phyloP scores from a whole-genome alignment of 1,139 yeast genomes.

The Taphrina flavorubra region DNA sequence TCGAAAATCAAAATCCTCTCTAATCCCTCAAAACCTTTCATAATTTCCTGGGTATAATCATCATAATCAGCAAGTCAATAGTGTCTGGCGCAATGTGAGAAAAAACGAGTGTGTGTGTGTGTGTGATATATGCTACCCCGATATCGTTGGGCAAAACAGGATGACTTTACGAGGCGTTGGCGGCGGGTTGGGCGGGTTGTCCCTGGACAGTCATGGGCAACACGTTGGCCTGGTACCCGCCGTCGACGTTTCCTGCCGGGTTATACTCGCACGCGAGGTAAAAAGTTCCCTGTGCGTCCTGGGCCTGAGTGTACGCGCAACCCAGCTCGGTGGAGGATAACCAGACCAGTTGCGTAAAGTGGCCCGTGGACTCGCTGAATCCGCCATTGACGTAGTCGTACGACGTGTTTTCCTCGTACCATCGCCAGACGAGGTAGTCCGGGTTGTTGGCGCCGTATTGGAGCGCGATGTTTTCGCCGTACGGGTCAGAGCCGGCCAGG shows the following conservation, averaged over 20 bases:
- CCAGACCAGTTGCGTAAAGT: slow-evolving; percentile 90
- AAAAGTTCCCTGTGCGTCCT: slow-evolving; percentile 51
- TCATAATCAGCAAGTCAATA: no score
- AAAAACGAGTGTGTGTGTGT: no score
- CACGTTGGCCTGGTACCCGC: slow-evolving; percentile 61
- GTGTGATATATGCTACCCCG: no score
- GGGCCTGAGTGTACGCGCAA: slow-evolving; percentile 63
- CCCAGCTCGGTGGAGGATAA: slow-evolving; percentile 70
- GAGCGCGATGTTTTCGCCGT: slow-evolving; percentile 76
- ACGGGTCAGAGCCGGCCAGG: slow-evolving; percentile 54
- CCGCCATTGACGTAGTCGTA: slow-evolving; percentile 59
- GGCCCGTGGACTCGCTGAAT: slow-evolving; percentile 60
- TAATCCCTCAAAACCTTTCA: no score
- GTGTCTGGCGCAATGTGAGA: no score
- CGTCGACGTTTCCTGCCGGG: slow-evolving; percentile 53
- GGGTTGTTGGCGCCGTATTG: slow-evolving; percentile 52
- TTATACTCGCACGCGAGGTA: slow-evolving; percentile 54
- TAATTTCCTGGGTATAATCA: no score
- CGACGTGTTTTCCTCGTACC: slow-evolving; percentile 77
- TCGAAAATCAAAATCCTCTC: no score
- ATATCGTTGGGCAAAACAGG: no score
- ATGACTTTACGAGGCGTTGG: no score
- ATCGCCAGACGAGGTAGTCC: slow-evolving; percentile 68
- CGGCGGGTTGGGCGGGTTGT: slow-evolving; percentile 27
- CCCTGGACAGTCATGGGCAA: neutral